Evolutionary conservation across 371 early-diverging fungal genomes (phyloP).

Genomic region (Mucor circinelloides): DNA sequence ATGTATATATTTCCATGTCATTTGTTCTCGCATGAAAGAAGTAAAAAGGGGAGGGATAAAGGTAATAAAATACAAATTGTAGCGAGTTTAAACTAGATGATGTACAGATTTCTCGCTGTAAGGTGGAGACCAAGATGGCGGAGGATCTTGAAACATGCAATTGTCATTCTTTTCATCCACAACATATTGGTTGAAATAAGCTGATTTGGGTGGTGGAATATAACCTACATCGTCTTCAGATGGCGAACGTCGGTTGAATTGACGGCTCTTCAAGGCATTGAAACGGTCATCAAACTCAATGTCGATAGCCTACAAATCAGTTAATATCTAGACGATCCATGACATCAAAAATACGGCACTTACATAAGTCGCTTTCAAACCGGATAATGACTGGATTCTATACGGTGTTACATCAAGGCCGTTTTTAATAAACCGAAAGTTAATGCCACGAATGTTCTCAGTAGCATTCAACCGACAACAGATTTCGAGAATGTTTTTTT

Average conservation of each 20-base stretch:
- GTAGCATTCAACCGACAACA: conserved; percentile 51
- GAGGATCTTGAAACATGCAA: conserved; percentile 18
- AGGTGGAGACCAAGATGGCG: conserved; percentile 19
- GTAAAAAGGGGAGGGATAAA: background rate
- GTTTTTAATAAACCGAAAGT: conserved; percentile 41
- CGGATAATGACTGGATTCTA: conserved; percentile 5
- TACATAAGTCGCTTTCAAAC: conserved; percentile 20
- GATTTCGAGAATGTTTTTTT: conserved; percentile 35
- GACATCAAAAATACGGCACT: background rate
- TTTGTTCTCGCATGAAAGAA: background rate
- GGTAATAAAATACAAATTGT: background rate
- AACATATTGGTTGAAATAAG: conserved; percentile 5
- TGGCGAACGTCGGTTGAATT: conserved; percentile 18
- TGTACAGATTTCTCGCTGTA: conserved; percentile 8
- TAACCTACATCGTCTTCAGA: conserved; percentile 12
- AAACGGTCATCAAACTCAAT: conserved; percentile 46
- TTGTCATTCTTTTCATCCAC: conserved; percentile 10
- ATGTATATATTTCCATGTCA: background rate
- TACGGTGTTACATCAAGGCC: conserved; percentile 14
- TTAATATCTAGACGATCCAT: background rate
- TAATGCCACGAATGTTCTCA: conserved; percentile 52
- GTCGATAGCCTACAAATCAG: conserved; percentile 21
- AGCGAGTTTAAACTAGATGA: background rate
- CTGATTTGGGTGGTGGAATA: conserved; percentile 15
- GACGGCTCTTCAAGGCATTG: conserved; percentile 31